Percentiles rank a stretch among this genome's conserved stretches.
Conservation (phyloP, 2,329 filamentous ascomycete genomes). For the Pestalotiopsis sp. region DNA sequence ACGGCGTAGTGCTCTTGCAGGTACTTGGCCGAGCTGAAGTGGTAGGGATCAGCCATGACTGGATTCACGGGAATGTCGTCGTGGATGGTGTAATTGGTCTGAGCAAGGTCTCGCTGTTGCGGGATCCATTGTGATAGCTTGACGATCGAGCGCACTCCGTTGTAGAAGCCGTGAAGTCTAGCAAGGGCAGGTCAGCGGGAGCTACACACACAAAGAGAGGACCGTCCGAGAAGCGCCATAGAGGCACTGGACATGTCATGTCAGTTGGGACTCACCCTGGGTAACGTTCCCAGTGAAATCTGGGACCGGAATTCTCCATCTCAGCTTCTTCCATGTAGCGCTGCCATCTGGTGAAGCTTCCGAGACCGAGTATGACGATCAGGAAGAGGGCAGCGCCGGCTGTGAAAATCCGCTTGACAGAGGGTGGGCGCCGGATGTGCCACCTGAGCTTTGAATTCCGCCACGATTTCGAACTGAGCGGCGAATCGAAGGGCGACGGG, state of each 20-base stretch:
- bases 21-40: slow-evolving; percentile 27
- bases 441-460: background rate
- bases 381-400: background rate
- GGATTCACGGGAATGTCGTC: slow-evolving; percentile 28
- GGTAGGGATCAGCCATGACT: slow-evolving; percentile 28
- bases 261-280: slow-evolving; percentile 9
- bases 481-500: slow-evolving; percentile 14
- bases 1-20: slow-evolving; percentile 30
- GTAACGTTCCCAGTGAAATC: slow-evolving; percentile 11
- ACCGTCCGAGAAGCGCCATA: background rate
- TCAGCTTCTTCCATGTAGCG: slow-evolving; percentile 2
- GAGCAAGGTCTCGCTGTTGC: slow-evolving; percentile 24
- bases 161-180: slow-evolving; percentile 30
- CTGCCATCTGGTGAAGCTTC: slow-evolving; percentile 1
- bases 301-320: background rate
- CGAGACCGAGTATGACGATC: background rate
- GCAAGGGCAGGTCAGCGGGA: slow-evolving; percentile 14
- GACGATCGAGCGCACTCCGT: slow-evolving; percentile 30
- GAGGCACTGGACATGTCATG: background rate
- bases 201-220: background rate
- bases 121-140: slow-evolving; percentile 31
- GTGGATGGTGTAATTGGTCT: slow-evolving; percentile 24
- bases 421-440: slow-evolving; percentile 9
- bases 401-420: background rate
- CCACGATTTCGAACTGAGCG: background rate